Conservation (phyloP, 768 basidiomycete species). For the Mycena polygramma region DNA sequence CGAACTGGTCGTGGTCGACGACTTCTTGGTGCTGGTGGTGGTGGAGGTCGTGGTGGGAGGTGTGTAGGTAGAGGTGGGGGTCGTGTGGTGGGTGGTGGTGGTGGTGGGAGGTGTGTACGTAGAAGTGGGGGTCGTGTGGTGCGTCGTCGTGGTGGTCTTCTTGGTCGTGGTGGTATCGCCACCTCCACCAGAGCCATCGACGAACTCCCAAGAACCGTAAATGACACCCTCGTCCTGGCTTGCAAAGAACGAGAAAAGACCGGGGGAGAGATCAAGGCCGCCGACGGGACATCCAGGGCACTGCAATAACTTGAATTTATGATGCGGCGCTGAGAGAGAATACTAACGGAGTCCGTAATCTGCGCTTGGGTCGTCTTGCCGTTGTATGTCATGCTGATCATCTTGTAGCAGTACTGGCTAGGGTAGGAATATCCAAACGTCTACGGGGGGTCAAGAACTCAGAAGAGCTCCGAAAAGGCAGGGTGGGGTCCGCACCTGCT, state of each 20-base stretch:
- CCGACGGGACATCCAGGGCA: conserved; percentile 76
- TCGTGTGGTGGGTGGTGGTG: conserved; percentile 22
- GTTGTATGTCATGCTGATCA: conserved; percentile 70
- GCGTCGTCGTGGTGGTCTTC: conserved; percentile 41
- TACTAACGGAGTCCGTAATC: conserved; percentile 63
- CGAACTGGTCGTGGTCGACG: conserved; percentile 11
- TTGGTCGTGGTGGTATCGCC: conserved; percentile 39
- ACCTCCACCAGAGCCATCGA: conserved; percentile 50
- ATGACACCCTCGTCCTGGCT: conserved; percentile 63
- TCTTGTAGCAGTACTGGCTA: conserved; percentile 71
- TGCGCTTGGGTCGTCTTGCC: conserved; percentile 71
- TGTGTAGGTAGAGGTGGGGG: conserved; percentile 34
- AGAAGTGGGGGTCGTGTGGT: conserved; percentile 43
- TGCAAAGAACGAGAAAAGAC: conserved; percentile 77
- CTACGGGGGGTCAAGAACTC: conserved; percentile 2
- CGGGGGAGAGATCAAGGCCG: conserved; percentile 77
- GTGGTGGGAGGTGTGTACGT: conserved; percentile 22
- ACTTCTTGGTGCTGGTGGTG: conserved; percentile 39
- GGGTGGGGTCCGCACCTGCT: conserved; percentile 43
- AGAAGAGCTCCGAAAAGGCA: not conserved
- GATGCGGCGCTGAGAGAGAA: conserved; percentile 12
- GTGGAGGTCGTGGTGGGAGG: conserved; percentile 31
- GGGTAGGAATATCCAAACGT: conserved; percentile 53
- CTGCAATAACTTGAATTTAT: conserved; percentile 45
- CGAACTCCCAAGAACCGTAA: conserved; percentile 72